Conservation (phyloP, 768 basidiomycete species). For the Imleria badia region DNA sequence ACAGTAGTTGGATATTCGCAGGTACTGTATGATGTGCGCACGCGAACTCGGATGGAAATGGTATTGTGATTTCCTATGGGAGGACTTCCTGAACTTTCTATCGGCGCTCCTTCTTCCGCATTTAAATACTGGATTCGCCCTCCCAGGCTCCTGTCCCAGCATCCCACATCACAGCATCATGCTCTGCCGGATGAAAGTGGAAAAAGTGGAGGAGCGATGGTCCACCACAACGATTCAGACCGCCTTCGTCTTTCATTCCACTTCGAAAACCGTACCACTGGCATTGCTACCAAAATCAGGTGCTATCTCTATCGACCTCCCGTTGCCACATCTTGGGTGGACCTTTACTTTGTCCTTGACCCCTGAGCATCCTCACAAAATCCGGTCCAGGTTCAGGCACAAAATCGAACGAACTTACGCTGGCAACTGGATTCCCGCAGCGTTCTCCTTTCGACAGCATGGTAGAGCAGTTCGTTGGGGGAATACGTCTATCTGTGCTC, state of each 20-base stretch:
- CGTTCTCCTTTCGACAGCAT: constrained; percentile 10
- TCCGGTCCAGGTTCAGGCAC: too few relatives aligned
- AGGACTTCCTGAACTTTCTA: constrained; percentile 35
- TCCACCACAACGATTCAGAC: constrained; percentile 9
- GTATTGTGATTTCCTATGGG: constrained; percentile 85
- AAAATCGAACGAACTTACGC: too few relatives aligned
- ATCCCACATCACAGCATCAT: background rate
- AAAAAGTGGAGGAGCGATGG: constrained; percentile 13
- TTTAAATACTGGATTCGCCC: background rate
- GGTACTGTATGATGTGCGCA: constrained; percentile 83
- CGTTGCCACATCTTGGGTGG: constrained; percentile 13
- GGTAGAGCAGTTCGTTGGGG: constrained; percentile 6
- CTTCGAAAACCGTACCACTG: background rate
- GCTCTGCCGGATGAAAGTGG: too few relatives aligned
- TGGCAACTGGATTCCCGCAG: background rate
- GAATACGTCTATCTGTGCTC: constrained; percentile 11
- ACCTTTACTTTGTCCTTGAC: constrained; percentile 15
- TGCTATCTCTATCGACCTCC: constrained; percentile 8
- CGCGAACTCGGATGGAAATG: constrained; percentile 76
- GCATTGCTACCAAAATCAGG: background rate
- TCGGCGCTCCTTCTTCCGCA: too few relatives aligned
- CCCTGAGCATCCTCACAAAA: too few relatives aligned
- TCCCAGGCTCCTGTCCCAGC: too few relatives aligned
- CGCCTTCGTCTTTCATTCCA: background rate
- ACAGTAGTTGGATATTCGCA: constrained; percentile 76